Evolutionary conservation across 108 stramenopile species (phyloP), one percentile per base, ranked within the genome.

Genomic region (Pseudonitzschia delicatissima): DNA sequence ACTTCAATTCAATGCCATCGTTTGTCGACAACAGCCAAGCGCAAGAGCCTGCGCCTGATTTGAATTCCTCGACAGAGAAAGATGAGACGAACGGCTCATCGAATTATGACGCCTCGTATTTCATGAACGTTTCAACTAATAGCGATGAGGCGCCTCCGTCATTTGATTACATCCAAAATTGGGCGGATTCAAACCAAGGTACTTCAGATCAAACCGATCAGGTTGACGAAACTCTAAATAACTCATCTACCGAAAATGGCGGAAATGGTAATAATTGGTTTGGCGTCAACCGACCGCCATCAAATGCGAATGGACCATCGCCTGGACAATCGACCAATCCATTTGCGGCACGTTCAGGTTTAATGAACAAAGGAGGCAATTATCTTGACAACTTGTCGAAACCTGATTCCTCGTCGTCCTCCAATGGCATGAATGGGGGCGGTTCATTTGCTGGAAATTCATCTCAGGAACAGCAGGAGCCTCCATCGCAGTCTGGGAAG

Each of bases 341-440:
- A 12, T 58, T 28, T 15, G 31, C 57, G 15, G 31, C 15, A 5
- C 29, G 57, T 13, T 28, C 31, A 13, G 4, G 31, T 36, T 36
- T 37, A 15, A 35, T 58, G 57, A 58, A 58, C 28, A 34, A 58
- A 58, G 57, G 57, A 15, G 8, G 31, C 15, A 28, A 4, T 15
- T 58, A 58, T 18, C 57, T 58, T 4, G 57, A 58, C 15, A 58
- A 58, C 34, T 58, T 58, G 33, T 58, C 57, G 28, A 52, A 52
- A 52, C 3, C 20, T 21, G 13, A 52, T 18, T 6, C 21, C 11
- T 27, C 55, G 15, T 57, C 55, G 28, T 31, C 55, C 9, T 57
- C 55, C 28, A 35, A 18, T 57, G 55, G n/a, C 20, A 51, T 51
- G n/a, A 51, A 51, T 20, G 21, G 50, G 28, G 28, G n/a, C 32